phyloP scores from a whole-genome alignment of 805 yeast genomes.

The Ascoidea asiatica region DNA sequence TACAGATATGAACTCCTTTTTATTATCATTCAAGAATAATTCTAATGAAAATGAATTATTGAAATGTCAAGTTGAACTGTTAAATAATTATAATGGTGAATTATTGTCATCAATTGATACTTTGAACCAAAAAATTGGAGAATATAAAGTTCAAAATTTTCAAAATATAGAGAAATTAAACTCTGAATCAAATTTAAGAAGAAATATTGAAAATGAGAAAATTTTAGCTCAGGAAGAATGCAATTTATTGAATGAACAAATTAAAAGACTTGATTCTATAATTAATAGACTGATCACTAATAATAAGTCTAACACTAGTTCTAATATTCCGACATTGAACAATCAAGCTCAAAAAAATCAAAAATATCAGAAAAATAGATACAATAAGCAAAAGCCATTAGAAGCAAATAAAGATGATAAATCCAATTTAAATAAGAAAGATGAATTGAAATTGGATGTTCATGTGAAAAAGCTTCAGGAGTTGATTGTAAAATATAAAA shows the following conservation, averaged over 20 bases:
- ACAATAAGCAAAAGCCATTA: background rate
- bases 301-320: background rate
- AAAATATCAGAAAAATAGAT: too few relatives aligned
- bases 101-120: background rate
- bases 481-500: background rate
- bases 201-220: background rate
- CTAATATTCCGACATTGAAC: background rate
- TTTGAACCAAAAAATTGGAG: background rate
- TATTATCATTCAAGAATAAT: too few relatives aligned
- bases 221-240: background rate
- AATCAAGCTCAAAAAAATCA: background rate
- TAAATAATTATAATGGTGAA: background rate
- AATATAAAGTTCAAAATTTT: too few relatives aligned
- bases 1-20: background rate
- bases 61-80: background rate
- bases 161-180: background rate
- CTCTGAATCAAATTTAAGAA: background rate
- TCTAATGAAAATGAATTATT: background rate
- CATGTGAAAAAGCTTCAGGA: slow-evolving; percentile 2
- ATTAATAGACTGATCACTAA: slow-evolving; percentile 2
- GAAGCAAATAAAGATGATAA: background rate
- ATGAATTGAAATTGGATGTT: background rate
- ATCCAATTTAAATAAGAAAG: background rate
- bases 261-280: slow-evolving; percentile 7
- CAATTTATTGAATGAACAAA: slow-evolving; percentile 4